Conservation (phyloP, 1,139 yeast species). For the Candida freyschussii region DNA sequence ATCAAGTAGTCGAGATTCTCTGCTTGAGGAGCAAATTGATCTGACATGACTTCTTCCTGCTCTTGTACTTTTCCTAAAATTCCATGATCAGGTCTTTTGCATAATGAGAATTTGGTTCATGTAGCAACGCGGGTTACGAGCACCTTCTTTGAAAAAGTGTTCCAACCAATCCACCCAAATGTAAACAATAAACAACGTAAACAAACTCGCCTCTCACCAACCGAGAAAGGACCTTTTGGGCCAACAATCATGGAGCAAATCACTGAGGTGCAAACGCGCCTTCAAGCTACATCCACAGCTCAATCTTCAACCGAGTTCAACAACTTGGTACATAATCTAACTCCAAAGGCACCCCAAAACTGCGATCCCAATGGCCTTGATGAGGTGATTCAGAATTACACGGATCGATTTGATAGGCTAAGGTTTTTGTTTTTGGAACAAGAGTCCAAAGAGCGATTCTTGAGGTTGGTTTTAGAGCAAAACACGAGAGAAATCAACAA, state of each 20-base stretch:
- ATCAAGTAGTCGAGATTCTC: constrained; percentile 21
- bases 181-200: too few species aligned
- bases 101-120: too few species aligned
- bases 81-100: too few species aligned
- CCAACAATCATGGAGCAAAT: too few species aligned
- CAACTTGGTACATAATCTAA: constrained; percentile 1
- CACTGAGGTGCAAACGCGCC: constrained; percentile 1
- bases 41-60: too few species aligned
- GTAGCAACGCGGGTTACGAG: too few species aligned
- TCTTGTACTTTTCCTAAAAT: too few species aligned
- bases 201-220: too few species aligned
- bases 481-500: constrained; percentile 29
- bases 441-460: constrained; percentile 60
- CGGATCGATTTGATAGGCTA: constrained; percentile 39
- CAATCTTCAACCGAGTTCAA: constrained; percentile 5
- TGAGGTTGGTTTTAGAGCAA: constrained; percentile 37
- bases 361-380: constrained; percentile 24
- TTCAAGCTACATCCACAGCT: constrained; percentile 1
- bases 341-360: constrained; percentile 11
- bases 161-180: too few species aligned
- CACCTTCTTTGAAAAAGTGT: too few species aligned
- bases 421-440: constrained; percentile 63
- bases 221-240: too few species aligned
- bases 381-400: constrained; percentile 14
- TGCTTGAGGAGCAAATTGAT: too few species aligned